Evolutionary conservation across 768 basidiomycete genomes (phyloP).

Genomic region (Psilocybe sp.): DNA sequence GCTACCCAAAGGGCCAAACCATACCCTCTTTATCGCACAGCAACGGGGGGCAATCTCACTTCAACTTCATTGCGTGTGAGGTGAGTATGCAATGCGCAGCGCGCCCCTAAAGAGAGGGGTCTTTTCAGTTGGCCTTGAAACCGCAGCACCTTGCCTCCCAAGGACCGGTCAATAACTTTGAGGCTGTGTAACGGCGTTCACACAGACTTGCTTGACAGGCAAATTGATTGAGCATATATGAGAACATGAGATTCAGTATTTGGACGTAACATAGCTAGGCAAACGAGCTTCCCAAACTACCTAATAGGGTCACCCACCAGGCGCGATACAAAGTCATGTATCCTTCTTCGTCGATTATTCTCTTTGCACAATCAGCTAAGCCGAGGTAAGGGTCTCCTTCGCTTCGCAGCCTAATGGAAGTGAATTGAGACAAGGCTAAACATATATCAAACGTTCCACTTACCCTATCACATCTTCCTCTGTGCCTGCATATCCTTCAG

Average conservation of each 20-base stretch:
- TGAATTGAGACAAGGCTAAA: conserved; percentile 6
- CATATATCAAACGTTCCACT: conserved; percentile 18
- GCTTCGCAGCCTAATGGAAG: conserved; percentile 52
- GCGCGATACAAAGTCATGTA: conserved; percentile 71
- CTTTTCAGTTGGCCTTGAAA: background rate
- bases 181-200: too few species aligned
- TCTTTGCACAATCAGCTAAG: conserved; percentile 70
- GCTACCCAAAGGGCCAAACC: too few species aligned
- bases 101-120: background rate
- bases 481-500: conserved; percentile 59
- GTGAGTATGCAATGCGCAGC: background rate
- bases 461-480: conserved; percentile 88
- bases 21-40: too few species aligned
- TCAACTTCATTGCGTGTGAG: too few species aligned
- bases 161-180: background rate
- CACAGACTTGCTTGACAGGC: too few species aligned
- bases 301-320: conserved; percentile 81
- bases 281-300: conserved; percentile 56
- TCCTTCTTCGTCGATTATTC: conserved; percentile 80
- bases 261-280: conserved; percentile 19
- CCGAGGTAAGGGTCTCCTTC: conserved; percentile 81
- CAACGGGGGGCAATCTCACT: too few species aligned
- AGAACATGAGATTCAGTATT: background rate
- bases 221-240: background rate
- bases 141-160: background rate